Evolutionary conservation across 148 eudicot genomes (phyloP).

Genomic region (Vaccinium darrowii): DNA sequence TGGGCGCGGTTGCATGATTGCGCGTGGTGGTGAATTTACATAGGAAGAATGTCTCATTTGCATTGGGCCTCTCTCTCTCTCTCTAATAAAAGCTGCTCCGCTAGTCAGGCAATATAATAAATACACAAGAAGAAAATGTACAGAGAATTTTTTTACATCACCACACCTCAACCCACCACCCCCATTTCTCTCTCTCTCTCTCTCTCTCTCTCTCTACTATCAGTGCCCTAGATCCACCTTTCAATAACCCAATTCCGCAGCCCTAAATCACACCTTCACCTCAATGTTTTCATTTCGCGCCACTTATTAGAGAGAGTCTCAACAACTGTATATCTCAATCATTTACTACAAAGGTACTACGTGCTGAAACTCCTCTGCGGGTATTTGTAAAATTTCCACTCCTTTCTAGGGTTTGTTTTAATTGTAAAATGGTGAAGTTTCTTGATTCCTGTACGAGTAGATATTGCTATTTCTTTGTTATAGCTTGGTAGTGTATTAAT

Average conservation of each 20-base stretch:
- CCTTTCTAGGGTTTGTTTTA: slow-evolving; percentile 14
- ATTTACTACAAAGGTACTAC: background rate
- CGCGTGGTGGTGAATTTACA: slow-evolving; percentile 16
- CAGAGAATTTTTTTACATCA: slow-evolving; percentile 10
- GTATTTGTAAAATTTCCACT: background rate
- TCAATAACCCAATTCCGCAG: slow-evolving; percentile 9
- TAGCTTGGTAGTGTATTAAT: background rate
- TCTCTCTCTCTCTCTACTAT: background rate
- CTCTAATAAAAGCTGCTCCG: slow-evolving; percentile 20
- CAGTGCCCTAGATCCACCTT: slow-evolving; percentile 21
- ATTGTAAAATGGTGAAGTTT: background rate
- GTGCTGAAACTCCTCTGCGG: slow-evolving; percentile 1
- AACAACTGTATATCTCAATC: background rate
- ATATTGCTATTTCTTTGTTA: background rate
- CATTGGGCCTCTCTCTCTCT: slow-evolving; percentile 22
- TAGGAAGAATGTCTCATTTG: slow-evolving; percentile 12
- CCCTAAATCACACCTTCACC: background rate
- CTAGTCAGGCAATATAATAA: slow-evolving; percentile 20
- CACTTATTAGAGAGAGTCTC: background rate
- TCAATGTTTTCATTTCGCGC: slow-evolving; percentile 2
- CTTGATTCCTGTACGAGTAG: background rate
- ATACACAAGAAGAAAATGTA: slow-evolving; percentile 1
- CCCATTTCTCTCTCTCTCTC: background rate
- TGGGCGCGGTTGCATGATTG: background rate
- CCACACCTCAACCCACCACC: background rate